Evolutionary conservation across 768 basidiomycete genomes (phyloP), one percentile per base, ranked within the genome.

Genomic region (Sporobolomyces phaffii): DNA sequence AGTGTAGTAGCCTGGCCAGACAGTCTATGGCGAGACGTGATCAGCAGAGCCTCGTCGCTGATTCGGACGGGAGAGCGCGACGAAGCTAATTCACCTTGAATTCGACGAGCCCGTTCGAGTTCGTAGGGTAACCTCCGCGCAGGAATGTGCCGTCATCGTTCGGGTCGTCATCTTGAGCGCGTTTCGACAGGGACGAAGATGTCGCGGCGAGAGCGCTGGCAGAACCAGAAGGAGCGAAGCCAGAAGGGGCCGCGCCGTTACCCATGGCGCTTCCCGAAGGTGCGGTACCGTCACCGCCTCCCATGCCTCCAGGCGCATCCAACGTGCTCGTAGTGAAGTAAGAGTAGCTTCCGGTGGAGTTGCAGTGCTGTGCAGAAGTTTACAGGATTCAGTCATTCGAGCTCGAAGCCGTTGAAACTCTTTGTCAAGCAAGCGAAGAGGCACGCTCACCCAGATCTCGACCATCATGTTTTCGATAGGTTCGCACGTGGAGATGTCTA

Each of bases 401-500:
- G 29, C 14, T 31, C 24, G n/a, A 17, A 20, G 38, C n/a, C n/a
- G n/a, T n/a, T n/a, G n/a, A n/a, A n/a, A n/a, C n/a, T n/a, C 26
- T 11, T n/a, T 20, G 31, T 20, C 36, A 60, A 49, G 77, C 76
- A 34, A 58, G 73, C 65, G 29, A 17, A 7, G 43, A 29, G 29
- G 29, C 28, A 31, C n/a, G 26, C 36, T 5, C 8, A 60, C 48
- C 78, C 78, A 80, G 26, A 81, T 73, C 60, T 81, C 79, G 29
- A 81, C 77, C 62, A 80, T 76, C 26, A 76, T 76, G 63, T 78
- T 75, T 9, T 57, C 50, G 51, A 79, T 65, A 3, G 80, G 79
- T 60, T 78, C 59, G 73, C 80, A 81, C 31, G 77, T 80, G 14
- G 75, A 74, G 45, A 76, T 76, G 61, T 80, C 78, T 36, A 80